Conservation (phyloP, 306 rosid genomes). For the Ormosia emarginata region DNA sequence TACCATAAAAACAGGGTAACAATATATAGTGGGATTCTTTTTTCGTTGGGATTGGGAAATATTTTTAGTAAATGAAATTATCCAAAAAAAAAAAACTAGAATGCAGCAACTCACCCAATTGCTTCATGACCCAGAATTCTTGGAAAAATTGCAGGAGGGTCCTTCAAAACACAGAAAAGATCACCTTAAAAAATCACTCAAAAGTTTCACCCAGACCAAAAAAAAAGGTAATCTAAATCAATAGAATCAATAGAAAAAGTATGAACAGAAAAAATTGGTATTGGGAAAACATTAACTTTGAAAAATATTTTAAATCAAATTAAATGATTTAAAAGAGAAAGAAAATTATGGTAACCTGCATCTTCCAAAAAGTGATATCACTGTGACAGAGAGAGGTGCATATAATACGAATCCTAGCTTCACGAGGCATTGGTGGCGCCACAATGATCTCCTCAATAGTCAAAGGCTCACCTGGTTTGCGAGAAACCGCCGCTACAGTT, state of each 20-base stretch:
- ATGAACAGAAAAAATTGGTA: not conserved
- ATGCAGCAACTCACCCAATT: conserved; percentile 51
- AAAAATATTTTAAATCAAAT: not conserved
- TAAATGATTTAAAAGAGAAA: not conserved
- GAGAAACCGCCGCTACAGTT: conserved; percentile 62
- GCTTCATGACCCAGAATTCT: conserved; percentile 91
- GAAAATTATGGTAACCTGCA: conserved; percentile 44
- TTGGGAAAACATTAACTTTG: not conserved
- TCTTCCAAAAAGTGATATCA: conserved; percentile 72
- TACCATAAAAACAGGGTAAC: not conserved
- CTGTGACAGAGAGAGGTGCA: conserved; percentile 79
- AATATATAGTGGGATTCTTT: not conserved
- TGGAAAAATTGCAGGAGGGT: conserved; percentile 58
- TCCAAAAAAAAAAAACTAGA: not conserved
- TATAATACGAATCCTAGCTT: conserved; percentile 62
- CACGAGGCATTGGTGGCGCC: conserved; percentile 77
- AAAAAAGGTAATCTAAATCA: not conserved
- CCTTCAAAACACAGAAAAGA: conserved; percentile 31
- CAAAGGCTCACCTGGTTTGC: conserved; percentile 60
- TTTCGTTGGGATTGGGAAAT: not conserved
- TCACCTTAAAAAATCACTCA: not conserved
- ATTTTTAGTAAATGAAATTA: not conserved
- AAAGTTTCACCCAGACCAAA: not conserved
- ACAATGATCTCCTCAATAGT: conserved; percentile 67
- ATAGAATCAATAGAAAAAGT: not conserved